Percentiles rank a stretch among this genome's conserved stretches.
Conservation (phyloP, 73 alveolate genomes). For the Tetrahymena elliotti region DNA sequence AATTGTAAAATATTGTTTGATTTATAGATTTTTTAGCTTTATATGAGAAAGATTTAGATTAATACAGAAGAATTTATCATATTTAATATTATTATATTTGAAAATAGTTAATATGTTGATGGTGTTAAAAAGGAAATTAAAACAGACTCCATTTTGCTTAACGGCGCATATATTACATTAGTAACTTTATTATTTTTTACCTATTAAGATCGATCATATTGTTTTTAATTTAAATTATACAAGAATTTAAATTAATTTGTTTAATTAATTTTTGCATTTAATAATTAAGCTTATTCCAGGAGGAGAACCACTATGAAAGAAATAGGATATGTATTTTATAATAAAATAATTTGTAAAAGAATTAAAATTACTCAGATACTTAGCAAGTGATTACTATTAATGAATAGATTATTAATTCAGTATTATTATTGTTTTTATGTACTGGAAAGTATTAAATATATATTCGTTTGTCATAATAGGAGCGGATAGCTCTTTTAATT, state of each 20-base stretch:
- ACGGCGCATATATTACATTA: conserved; percentile 23
- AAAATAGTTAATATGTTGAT: background rate
- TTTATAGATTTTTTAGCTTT: background rate
- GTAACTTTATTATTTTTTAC: background rate
- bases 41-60: background rate
- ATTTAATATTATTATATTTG: too few relatives aligned
- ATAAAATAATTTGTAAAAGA: background rate
- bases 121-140: conserved; percentile 15
- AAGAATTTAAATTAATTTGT: background rate
- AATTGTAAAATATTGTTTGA: conserved; percentile 18
- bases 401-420: background rate
- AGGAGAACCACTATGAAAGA: background rate
- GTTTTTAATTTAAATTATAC: background rate
- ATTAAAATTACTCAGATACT: background rate
- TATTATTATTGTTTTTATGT: too few relatives aligned
- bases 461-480: background rate
- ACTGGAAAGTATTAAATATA: background rate
- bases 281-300: background rate
- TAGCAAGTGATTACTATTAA: background rate
- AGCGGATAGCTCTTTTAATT: background rate
- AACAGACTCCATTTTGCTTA: conserved; percentile 12
- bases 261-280: background rate
- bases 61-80: too few relatives aligned
- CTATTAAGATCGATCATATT: background rate
- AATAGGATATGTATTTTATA: background rate